phyloP scores from a whole-genome alignment of 768 basidiomycete genomes.

The Daedaleopsis sinensis region DNA sequence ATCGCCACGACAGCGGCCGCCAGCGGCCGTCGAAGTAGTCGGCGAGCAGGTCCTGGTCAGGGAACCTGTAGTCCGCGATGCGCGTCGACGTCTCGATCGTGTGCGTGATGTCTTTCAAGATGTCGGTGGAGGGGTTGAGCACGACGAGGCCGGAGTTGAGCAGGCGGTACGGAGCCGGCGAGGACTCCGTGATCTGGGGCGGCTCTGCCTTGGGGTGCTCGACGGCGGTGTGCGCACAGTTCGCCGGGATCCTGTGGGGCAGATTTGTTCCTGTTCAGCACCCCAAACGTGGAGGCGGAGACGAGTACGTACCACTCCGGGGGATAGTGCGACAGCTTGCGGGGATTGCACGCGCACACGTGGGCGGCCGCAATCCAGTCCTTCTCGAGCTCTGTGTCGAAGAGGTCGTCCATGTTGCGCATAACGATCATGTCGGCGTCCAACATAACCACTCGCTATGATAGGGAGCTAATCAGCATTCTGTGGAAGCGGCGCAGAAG shows the following conservation, averaged over 20 bases:
- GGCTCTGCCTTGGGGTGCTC: slow-evolving; percentile 52
- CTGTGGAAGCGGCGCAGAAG: neutral
- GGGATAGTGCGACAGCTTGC: slow-evolving; percentile 83
- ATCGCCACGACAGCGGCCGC: slow-evolving; percentile 81
- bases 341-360: slow-evolving; percentile 94
- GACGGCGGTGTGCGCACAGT: slow-evolving; percentile 78
- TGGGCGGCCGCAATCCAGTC: slow-evolving; percentile 88
- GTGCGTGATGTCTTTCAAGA: slow-evolving; percentile 54
- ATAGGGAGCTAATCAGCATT: neutral
- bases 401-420: slow-evolving; percentile 82
- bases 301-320: slow-evolving; percentile 66
- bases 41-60: slow-evolving; percentile 92
- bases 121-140: slow-evolving; percentile 67
- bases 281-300: too few relatives aligned
- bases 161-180: slow-evolving; percentile 77
- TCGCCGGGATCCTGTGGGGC: slow-evolving; percentile 76
- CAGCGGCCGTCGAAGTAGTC: slow-evolving; percentile 78
- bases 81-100: slow-evolving; percentile 61
- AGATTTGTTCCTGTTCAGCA: neutral
- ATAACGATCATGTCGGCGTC: slow-evolving; percentile 89
- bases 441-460: slow-evolving; percentile 74
- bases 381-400: slow-evolving; percentile 51
- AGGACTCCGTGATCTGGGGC: slow-evolving; percentile 39
- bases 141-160: slow-evolving; percentile 93
- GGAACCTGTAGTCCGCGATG: slow-evolving; percentile 65